Conservation (phyloP, 78 protist species). For the Cyanophora paradoxa region DNA sequence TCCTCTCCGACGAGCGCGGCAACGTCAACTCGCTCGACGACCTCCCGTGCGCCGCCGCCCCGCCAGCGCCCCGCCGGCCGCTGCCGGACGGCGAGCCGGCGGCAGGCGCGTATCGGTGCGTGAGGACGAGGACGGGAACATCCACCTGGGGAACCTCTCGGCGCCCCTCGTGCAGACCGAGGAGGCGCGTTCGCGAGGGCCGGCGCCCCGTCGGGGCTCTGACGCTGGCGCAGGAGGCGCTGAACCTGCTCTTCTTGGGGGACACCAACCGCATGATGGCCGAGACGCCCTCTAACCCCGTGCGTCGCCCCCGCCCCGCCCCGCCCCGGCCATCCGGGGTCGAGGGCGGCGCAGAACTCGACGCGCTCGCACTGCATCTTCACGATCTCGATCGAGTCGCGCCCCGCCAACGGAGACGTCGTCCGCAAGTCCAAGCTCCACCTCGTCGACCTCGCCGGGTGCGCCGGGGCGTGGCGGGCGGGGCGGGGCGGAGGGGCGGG, state of each 20-base stretch:
- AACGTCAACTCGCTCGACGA: conserved; percentile 45
- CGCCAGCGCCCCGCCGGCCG: no score
- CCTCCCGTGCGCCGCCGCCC: no score
- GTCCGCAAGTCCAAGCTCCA: conserved; percentile 48
- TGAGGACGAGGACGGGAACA: conserved; percentile 32
- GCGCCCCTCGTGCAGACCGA: background rate
- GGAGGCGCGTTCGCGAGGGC: background rate
- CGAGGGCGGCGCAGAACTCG: no score
- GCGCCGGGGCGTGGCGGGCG: no score
- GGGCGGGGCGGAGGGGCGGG: no score
- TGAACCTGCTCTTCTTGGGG: conserved; percentile 49
- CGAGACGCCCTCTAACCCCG: conserved; percentile 57
- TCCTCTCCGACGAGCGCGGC: conserved; percentile 34
- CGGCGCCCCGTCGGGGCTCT: background rate
- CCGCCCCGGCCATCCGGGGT: no score
- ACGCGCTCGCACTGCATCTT: conserved; percentile 56
- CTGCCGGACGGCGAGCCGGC: no score
- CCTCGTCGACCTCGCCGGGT: conserved; percentile 68
- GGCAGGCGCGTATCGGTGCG: conserved; percentile 1
- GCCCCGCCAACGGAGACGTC: conserved; percentile 10
- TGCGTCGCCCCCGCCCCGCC: no score
- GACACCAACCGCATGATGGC: conserved; percentile 53
- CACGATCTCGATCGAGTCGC: conserved; percentile 13
- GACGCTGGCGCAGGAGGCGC: conserved; percentile 31
- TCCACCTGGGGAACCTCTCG: conserved; percentile 13